phyloP scores from a whole-genome alignment of 2,329 filamentous ascomycete species.

The Cercospora nicotianae region DNA sequence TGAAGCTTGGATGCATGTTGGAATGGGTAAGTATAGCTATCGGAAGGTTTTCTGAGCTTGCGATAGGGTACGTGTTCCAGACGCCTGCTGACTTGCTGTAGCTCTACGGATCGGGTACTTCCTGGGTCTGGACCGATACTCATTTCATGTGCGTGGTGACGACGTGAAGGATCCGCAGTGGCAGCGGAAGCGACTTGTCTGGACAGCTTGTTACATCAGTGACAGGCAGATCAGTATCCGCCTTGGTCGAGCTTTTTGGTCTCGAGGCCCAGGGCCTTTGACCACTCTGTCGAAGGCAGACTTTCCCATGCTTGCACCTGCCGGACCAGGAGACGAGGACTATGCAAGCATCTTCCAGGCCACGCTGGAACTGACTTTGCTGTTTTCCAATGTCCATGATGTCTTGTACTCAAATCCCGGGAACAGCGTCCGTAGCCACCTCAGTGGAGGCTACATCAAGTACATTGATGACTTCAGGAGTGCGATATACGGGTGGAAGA shows the following conservation, averaged over 20 bases:
- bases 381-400: constrained; percentile 73
- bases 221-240: constrained; percentile 69
- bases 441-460: constrained; percentile 71
- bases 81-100: background rate
- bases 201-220: constrained; percentile 68
- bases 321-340: constrained; percentile 62
- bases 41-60: background rate
- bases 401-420: constrained; percentile 71
- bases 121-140: constrained; percentile 67
- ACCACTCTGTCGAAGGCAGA: constrained; percentile 65
- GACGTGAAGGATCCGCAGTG: constrained; percentile 60
- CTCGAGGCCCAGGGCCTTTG: constrained; percentile 66
- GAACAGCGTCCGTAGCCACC: constrained; percentile 67
- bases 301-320: constrained; percentile 65
- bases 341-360: constrained; percentile 69
- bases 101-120: constrained; percentile 70
- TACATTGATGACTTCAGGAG: constrained; percentile 73
- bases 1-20: constrained; percentile 76
- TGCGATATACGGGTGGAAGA: constrained; percentile 69
- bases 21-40: constrained; percentile 43
- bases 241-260: constrained; percentile 73
- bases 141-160: constrained; percentile 59
- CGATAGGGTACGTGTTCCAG: background rate
- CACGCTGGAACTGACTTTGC: constrained; percentile 67
- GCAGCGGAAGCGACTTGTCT: constrained; percentile 65